Conservation (phyloP, 2,329 filamentous ascomycete genomes). For the Colletotrichum sp. region DNA sequence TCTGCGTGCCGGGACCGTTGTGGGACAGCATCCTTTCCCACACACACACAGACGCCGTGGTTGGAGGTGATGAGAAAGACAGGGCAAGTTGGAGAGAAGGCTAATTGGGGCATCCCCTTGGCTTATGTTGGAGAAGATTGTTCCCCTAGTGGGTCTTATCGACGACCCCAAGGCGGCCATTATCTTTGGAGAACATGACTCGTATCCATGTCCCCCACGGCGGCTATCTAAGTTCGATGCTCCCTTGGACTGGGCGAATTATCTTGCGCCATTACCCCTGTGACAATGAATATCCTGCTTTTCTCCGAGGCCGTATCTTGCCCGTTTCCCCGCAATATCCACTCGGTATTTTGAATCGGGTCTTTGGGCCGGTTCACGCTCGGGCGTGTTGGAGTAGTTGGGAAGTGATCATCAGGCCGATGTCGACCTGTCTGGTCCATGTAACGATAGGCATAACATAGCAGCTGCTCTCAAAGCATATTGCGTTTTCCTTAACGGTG, state of each 20-base stretch:
- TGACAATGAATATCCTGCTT: not conserved
- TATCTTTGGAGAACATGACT: slow-evolving; percentile 17
- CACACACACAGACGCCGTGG: not conserved
- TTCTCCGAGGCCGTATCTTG: not conserved
- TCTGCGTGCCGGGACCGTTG: not conserved
- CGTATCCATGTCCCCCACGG: not conserved
- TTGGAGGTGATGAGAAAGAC: slow-evolving; percentile 5
- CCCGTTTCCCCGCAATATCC: slow-evolving; percentile 15
- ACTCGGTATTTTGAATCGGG: not conserved
- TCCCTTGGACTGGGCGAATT: not conserved
- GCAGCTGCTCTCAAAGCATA: not conserved
- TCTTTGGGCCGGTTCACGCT: not conserved
- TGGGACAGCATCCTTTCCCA: slow-evolving; percentile 13
- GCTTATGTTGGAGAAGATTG: slow-evolving; percentile 22
- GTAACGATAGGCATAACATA: not conserved
- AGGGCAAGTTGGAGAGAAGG: slow-evolving; percentile 16
- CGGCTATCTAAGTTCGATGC: not conserved
- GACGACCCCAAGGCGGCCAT: not conserved
- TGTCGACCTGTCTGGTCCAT: not conserved
- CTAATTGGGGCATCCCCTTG: not conserved
- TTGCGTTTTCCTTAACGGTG: not conserved
- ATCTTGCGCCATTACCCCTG: not conserved
- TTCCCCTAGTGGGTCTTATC: not conserved
- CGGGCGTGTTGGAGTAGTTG: not conserved
- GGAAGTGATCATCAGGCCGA: not conserved